Conservation (phyloP, 257 asterid species). For the Solanum acaule region DNA sequence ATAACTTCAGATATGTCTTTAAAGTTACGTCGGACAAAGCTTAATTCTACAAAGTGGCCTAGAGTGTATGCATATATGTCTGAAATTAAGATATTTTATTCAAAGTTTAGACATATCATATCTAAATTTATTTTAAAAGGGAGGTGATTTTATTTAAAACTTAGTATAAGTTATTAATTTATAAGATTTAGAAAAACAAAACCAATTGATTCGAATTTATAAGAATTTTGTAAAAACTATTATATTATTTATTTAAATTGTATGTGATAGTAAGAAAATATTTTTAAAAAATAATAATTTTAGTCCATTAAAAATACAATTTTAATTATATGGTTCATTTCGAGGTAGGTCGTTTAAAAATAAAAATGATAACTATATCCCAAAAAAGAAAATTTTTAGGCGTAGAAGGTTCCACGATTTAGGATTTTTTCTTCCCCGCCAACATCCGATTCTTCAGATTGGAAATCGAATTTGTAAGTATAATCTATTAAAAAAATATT, state of each 20-base stretch:
- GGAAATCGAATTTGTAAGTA: neutral
- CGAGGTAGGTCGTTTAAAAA: neutral
- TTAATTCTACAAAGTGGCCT: neutral
- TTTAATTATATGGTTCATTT: neutral
- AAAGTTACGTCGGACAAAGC: neutral
- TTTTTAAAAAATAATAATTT: neutral
- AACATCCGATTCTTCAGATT: neutral
- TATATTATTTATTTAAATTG: neutral
- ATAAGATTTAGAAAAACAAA: neutral
- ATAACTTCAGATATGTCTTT: neutral
- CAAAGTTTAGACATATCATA: neutral
- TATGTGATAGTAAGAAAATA: neutral
- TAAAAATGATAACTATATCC: neutral
- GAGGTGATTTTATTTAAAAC: neutral
- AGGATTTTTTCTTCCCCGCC: neutral
- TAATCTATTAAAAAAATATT: neutral
- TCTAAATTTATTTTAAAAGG: neutral
- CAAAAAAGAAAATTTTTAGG: rapidly evolving
- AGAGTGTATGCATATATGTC: rapidly evolving
- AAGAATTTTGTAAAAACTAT: neutral
- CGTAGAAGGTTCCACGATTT: neutral
- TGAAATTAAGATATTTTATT: neutral
- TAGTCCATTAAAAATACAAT: neutral
- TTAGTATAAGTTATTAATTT: neutral
- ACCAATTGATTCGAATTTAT: neutral